Percentiles rank a stretch among this genome's conserved stretches.
Conservation (phyloP, 1,139 yeast species). For the Candida sanyaensis region DNA sequence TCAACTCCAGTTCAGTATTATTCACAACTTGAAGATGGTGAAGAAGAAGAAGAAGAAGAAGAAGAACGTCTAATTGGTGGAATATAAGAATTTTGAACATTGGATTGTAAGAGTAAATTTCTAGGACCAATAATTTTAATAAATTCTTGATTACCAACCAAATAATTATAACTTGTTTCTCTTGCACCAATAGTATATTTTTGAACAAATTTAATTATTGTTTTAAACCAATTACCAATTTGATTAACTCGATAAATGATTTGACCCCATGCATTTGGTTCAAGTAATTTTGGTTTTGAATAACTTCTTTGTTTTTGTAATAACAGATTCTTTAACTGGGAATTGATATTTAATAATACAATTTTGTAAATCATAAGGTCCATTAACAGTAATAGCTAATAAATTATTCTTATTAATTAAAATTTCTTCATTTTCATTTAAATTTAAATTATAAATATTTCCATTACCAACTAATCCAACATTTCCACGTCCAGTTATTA, state of each 20-base stretch:
- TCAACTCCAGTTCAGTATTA: too few relatives aligned
- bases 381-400: slow-evolving; percentile 54
- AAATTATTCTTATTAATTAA: slow-evolving; percentile 48
- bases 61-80: slow-evolving; percentile 5
- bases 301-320: not conserved
- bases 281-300: slow-evolving; percentile 5
- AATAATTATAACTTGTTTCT: slow-evolving; percentile 17
- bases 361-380: slow-evolving; percentile 46
- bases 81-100: slow-evolving; percentile 13
- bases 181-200: slow-evolving; percentile 4
- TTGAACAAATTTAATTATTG: not conserved
- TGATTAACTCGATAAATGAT: slow-evolving; percentile 2
- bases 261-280: slow-evolving; percentile 6
- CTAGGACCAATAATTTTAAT: slow-evolving; percentile 59
- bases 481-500: slow-evolving; percentile 60
- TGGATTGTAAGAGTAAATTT: slow-evolving; percentile 50
- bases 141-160: slow-evolving; percentile 39
- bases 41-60: too few relatives aligned
- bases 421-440: slow-evolving; percentile 50
- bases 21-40: not conserved
- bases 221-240: not conserved
- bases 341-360: slow-evolving; percentile 31
- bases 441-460: slow-evolving; percentile 49
- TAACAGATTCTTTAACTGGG: slow-evolving; percentile 13
- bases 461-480: slow-evolving; percentile 60